Evolutionary conservation across 352 stramenopile species (phyloP), one percentile per base, ranked within the genome.

Genomic region (Phytophthora lateralis): DNA sequence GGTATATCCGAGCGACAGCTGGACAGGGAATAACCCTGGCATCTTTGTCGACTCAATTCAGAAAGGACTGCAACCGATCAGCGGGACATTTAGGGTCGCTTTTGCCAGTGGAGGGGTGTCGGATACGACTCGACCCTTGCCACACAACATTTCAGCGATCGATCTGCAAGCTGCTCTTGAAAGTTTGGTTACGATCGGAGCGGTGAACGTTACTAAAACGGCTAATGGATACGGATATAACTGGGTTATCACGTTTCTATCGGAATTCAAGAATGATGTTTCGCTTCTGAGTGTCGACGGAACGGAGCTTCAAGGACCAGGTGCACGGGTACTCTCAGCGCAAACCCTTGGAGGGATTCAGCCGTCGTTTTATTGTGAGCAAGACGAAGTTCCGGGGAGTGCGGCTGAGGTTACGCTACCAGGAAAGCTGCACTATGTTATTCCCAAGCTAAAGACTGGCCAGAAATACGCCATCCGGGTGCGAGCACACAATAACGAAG

Each of bases 161-260:
- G 75, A 75, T 0, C 68, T 99, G 61, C 87, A 98, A 58, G 67
- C 61, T 20, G 89, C 94, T 3, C 58, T 99, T 6, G 91, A 99
- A 71, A 78, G 65, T 21, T 76, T 99, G 2, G 67, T 89, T 39
- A 95, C 90, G 0, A 80, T 99, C 54, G 82, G 89, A 11, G 72
- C 89, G 44, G 95, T 99, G 3, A 76, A 87, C 29, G 95, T 99
- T 3, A 85, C 71, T 2, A 73, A 91, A 3, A 89, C 80, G 11
- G 4, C 34, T 2, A 99, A 99, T 59, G 97, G 96, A 32, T 98
- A 97, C 69, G 96, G 96, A 0, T 97, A 91, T 75, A 98, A 98
- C 58, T 99, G 96, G 89, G 65, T 97, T 35, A 80, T 99, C 24
- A 98, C 87, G 9, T 99, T 99, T 70, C 17, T 97, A 10, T 90